Conservation (phyloP, 352 stramenopile species). For the Globisporangium mamillatum region DNA sequence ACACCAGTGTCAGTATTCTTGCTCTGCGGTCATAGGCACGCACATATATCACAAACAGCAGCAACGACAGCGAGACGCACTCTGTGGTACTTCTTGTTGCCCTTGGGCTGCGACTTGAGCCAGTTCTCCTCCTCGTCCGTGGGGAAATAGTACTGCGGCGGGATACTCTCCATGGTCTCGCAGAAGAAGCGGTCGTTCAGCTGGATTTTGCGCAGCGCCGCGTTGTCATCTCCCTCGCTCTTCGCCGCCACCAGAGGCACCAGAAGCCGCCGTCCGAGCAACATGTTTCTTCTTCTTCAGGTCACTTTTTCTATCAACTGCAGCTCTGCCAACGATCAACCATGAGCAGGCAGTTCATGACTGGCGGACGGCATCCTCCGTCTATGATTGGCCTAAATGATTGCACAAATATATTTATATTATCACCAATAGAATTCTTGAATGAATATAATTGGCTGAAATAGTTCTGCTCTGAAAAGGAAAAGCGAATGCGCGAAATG, state of each 20-base stretch:
- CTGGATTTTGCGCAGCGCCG: constrained; percentile 25
- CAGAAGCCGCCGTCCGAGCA: constrained; percentile 56
- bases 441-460: too few relatives aligned
- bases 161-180: constrained; percentile 72
- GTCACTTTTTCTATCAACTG: not conserved
- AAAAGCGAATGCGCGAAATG: too few relatives aligned
- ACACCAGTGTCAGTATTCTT: not conserved
- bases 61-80: constrained; percentile 21
- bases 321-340: not conserved
- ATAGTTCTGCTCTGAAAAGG: too few relatives aligned
- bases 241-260: constrained; percentile 20
- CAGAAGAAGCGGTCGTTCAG: constrained; percentile 72
- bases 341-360: not conserved
- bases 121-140: constrained; percentile 78
- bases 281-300: constrained; percentile 23
- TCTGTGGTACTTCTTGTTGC: constrained; percentile 72
- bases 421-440: too few relatives aligned
- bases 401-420: too few relatives aligned
- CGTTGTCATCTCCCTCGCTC: constrained; percentile 12
- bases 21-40: not conserved
- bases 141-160: constrained; percentile 73
- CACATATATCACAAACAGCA: not conserved
- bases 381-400: too few relatives aligned
- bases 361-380: too few relatives aligned
- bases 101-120: constrained; percentile 57